A percentile compares a stretch with the other conserved stretches of the same genome.
These are phyloP conservation scores for Poronia punctata DNA, from an alignment of 495 filamentous ascomycete species.

Conservation along the genomic window DNA sequence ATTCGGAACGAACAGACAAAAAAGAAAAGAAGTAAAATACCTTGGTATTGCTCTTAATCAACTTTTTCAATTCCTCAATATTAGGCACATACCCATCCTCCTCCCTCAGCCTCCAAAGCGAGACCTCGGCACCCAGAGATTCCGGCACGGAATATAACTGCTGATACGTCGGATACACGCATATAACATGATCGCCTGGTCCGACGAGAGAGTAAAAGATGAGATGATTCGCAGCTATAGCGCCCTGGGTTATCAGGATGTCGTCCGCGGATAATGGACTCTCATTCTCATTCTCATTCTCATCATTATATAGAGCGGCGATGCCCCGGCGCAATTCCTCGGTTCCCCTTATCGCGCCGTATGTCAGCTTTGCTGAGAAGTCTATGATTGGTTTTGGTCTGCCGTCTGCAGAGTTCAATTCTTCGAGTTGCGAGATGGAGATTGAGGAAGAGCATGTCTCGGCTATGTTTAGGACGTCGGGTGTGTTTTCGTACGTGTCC, in stretches of 20 bases:
- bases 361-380: slow-evolving; percentile 52
- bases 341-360: slow-evolving; percentile 67
- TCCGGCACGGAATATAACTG: slow-evolving; percentile 74
- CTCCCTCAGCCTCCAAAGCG: slow-evolving; percentile 66
- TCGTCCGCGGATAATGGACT: slow-evolving; percentile 49
- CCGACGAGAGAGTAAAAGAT: slow-evolving; percentile 67
- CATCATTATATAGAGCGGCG: slow-evolving; percentile 54
- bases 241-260: slow-evolving; percentile 71
- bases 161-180: slow-evolving; percentile 85
- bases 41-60: slow-evolving; percentile 73
- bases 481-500: slow-evolving; percentile 69
- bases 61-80: slow-evolving; percentile 54
- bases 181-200: slow-evolving; percentile 82
- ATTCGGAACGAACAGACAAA: not conserved
- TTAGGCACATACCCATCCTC: slow-evolving; percentile 62
- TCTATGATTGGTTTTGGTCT: slow-evolving; percentile 18
- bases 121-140: slow-evolving; percentile 74
- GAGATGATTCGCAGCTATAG: slow-evolving; percentile 79
- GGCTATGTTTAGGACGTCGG: slow-evolving; percentile 71
- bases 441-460: slow-evolving; percentile 83
- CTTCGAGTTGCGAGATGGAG: slow-evolving; percentile 63
- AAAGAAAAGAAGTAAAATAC: slow-evolving; percentile 8
- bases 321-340: slow-evolving; percentile 54
- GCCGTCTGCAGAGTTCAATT: slow-evolving; percentile 44
- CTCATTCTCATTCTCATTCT: slow-evolving; percentile 38